Evolutionary conservation across 306 rosid genomes (phyloP), one percentile per base, ranked within the genome.

Genomic region (Inga oerstediana): DNA sequence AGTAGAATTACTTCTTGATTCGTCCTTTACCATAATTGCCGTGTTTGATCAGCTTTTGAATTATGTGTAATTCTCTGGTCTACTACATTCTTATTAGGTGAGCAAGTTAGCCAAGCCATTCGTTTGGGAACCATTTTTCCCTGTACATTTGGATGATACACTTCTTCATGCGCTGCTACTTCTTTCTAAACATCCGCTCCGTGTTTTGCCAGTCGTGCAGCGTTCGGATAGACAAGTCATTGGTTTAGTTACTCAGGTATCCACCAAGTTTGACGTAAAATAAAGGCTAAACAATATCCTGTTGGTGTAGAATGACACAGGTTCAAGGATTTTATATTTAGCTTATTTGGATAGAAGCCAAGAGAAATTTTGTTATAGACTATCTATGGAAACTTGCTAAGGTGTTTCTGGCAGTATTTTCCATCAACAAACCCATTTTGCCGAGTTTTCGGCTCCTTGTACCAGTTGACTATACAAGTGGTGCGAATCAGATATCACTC

Each of bases 81-180:
- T 65, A 3, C 34, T 82, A 34, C 41, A 37, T 70, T 34, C 71
- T 22, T 58, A n/a, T 22, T 52, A 94, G 95, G 90, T 92, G 51
- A 83, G 90, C 2, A 91, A 94, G 91, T 86, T 91, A 81, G 95
- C 92, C 2, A 88, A 86, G 76, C 85, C 87, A 61, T 92, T 83
- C 75, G 83, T 92, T 4, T 91, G 90, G 98, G 88, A 89, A 82
- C 91, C 92, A 20, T 91, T 87, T 91, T 89, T 94, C 75, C 92
- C 94, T 0, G 91, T 86, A 44, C 78, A 37, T 68, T 71, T 90
- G 76, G 88, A 85, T 69, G 94, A 91, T 72, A 86, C 94, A 1
- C 76, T 94, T 73, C 72, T 94, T 66, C 94, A 86, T 81, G 95
- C 90, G 39, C 77, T 91, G 83, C 86, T 94, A 37, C 86, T 92